These are phyloP conservation scores for Pyrus communis DNA, from an alignment of 306 rosid species.

Conservation along the genomic window DNA sequence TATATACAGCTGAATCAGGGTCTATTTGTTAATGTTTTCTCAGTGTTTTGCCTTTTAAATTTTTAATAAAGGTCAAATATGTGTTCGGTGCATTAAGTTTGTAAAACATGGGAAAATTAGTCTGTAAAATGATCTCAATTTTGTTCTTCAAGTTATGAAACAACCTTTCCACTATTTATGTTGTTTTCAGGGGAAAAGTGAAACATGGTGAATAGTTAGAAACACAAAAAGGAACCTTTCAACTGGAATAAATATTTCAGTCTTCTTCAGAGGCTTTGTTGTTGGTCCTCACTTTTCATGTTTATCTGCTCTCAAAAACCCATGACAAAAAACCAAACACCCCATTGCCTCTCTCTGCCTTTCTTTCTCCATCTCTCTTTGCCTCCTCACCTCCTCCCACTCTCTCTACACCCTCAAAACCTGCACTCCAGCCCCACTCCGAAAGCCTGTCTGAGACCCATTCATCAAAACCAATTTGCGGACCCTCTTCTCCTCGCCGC, in stretches of 20 bases:
- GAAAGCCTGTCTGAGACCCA: neutral
- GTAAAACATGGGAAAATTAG: neutral
- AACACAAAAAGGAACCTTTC: neutral
- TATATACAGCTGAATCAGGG: neutral
- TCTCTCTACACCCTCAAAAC: neutral
- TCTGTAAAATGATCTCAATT: neutral
- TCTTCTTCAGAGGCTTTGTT: neutral
- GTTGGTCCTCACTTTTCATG: neutral
- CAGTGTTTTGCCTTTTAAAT: neutral
- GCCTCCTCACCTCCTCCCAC: neutral
- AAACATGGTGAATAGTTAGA: neutral
- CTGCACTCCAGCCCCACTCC: neutral
- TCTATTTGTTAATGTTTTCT: neutral
- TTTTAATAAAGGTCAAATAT: neutral
- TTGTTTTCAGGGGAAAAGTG: neutral
- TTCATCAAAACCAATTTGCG: neutral
- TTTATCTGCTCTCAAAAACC: too few relatives aligned
- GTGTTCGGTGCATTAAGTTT: neutral
- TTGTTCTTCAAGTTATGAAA: neutral
- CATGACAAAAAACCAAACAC: too few relatives aligned
- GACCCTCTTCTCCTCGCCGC: neutral
- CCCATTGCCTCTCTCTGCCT: neutral
- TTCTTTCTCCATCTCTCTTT: neutral
- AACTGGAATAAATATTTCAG: neutral
- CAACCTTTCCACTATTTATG: neutral